These are phyloP conservation scores for Wickerhamiella brachini DNA, from an alignment of 805 yeast genomes.

Conservation along the genomic window DNA sequence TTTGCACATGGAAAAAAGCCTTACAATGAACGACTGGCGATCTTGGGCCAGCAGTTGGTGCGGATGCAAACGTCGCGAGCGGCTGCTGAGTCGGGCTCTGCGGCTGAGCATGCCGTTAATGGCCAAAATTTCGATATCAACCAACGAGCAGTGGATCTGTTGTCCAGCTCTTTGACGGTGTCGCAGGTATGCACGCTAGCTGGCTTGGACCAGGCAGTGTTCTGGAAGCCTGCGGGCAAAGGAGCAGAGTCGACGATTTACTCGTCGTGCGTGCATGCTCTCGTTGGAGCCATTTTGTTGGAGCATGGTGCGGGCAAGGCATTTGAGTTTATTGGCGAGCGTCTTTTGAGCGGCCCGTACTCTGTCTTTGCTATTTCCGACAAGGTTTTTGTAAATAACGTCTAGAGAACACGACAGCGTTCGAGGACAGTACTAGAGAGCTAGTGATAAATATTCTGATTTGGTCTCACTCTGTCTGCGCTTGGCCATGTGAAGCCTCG, in stretches of 20 bases:
- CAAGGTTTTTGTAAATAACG: slow-evolving; percentile 10
- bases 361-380: slow-evolving; percentile 19
- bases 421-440: neutral
- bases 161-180: slow-evolving; percentile 19
- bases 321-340: slow-evolving; percentile 38
- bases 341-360: slow-evolving; percentile 27
- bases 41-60: slow-evolving; percentile 35
- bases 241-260: slow-evolving; percentile 31
- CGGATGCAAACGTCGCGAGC: slow-evolving; percentile 17
- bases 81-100: slow-evolving; percentile 5
- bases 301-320: slow-evolving; percentile 47
- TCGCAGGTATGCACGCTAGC: slow-evolving; percentile 19
- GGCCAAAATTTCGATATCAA: slow-evolving; percentile 21
- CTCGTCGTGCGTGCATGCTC: slow-evolving; percentile 40
- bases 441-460: neutral
- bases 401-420: neutral
- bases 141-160: slow-evolving; percentile 18
- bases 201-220: slow-evolving; percentile 18
- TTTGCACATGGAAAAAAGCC: slow-evolving; percentile 87
- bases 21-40: slow-evolving; percentile 71
- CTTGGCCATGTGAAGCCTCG: no score
- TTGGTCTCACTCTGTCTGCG: no score
- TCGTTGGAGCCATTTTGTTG: slow-evolving; percentile 55
- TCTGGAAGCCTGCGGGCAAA: slow-evolving; percentile 17
- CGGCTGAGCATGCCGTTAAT: slow-evolving; percentile 11